Conservation (phyloP, 75 land plant species). For the Sequoia sempervirens region DNA sequence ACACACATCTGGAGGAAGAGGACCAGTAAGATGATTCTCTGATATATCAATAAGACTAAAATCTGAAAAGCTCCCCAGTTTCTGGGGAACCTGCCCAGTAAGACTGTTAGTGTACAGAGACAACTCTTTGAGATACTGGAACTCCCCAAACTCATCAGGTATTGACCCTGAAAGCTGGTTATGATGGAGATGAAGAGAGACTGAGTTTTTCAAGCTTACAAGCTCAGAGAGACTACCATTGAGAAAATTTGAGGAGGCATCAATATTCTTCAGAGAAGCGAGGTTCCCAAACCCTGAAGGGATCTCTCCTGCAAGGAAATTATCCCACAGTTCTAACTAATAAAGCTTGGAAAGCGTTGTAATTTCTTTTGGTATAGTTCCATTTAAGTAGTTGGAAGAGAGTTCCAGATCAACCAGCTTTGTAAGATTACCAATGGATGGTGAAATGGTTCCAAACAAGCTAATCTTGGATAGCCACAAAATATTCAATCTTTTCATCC, state of each 20-base stretch:
- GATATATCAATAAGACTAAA: slow-evolving; percentile 67
- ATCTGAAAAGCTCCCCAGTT: slow-evolving; percentile 52
- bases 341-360: slow-evolving; percentile 40
- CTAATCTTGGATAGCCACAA: slow-evolving; percentile 34
- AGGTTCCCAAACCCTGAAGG: slow-evolving; percentile 61
- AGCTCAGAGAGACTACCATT: slow-evolving; percentile 53
- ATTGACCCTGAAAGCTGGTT: slow-evolving; percentile 60
- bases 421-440: slow-evolving; percentile 37
- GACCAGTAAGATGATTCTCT: slow-evolving; percentile 45
- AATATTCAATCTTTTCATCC: slow-evolving; percentile 21
- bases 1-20: slow-evolving; percentile 69
- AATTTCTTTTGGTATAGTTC: slow-evolving; percentile 56
- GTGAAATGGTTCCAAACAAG: slow-evolving; percentile 45
- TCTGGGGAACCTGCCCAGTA: slow-evolving; percentile 50
- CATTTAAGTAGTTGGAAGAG: slow-evolving; percentile 41
- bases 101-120: slow-evolving; percentile 59
- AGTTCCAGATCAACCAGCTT: slow-evolving; percentile 35
- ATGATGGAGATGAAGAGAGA: slow-evolving; percentile 42
- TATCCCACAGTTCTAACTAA: slow-evolving; percentile 54
- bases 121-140: slow-evolving; percentile 29
- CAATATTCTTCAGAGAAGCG: slow-evolving; percentile 41
- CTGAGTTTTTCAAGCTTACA: slow-evolving; percentile 35
- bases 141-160: slow-evolving; percentile 63
- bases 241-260: slow-evolving; percentile 51
- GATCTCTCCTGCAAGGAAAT: slow-evolving; percentile 48